Base-by-base conservation (phyloP, 2,329 filamentous ascomycete species). In the Calonectria ilicicola region DNA sequence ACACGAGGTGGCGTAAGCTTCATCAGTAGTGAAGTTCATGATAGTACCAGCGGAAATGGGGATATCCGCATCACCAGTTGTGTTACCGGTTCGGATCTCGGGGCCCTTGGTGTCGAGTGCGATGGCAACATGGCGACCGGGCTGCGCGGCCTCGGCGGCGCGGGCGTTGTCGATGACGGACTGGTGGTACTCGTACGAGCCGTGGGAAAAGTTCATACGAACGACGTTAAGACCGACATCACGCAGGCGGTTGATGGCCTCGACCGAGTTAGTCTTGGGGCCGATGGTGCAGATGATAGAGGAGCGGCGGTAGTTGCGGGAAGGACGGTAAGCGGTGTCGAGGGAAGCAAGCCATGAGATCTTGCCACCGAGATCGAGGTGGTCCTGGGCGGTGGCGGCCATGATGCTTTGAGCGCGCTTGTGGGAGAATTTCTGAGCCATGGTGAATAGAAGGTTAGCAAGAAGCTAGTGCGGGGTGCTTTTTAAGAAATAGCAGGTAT, bases 231-330 rank as follows among this genome's bases (percentile, higher is more conserved):
- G 93, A 87, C 97, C 97, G 78, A 93, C 93, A 83, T 90, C 91
- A 85, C 96, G 95, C 81, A 99, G 94, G 85, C 93, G 91, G 88
- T 98, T 98, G 89, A 99, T 98, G 86, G 95, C 96, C 89, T 98
- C 94, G 71, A 96, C 93, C 44, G 95, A 98, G 91, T 99, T 99
- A 81, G 97, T 99, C 93, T 98, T 99, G 84, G 97, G 97, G 75
- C 97, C 97, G 84, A 99, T 98, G 81, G 97, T 98, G 89, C 96
- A 95, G 87, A 99, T 98, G 89, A 99, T 99, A 83, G 96, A 98
- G 76, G 96, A 98, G 80, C 97, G 93, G 83, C 97, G 95, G 87
- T 97, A 97, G 89, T 97, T 96, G 87, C 93, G 94, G 81, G 93
- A 91, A 70, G 96, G 96, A 80, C 91, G 89, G 88, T 93, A 95